A percentile compares a stretch with the other conserved stretches of the same genome.
Evolutionary conservation across 768 basidiomycete genomes (phyloP).

Genomic region (Baorangia bicolor): DNA sequence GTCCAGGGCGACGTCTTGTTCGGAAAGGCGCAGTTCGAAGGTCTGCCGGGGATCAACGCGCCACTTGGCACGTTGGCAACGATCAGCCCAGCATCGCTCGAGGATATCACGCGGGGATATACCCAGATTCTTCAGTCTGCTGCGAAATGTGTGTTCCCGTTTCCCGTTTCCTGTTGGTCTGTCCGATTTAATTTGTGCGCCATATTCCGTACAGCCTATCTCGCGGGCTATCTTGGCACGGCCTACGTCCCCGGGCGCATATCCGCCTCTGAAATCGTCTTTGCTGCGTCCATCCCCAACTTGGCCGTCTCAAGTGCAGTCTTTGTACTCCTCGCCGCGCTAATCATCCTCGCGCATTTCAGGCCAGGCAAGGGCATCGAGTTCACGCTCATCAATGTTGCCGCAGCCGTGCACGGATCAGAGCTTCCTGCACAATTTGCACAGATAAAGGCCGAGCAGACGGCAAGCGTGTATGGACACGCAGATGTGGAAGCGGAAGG

Average conservation of each 20-base stretch:
- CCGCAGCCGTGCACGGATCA: conserved; percentile 22
- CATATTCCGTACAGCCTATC: conserved; percentile 9
- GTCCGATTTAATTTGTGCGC: background rate
- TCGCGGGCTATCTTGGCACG: conserved; percentile 23
- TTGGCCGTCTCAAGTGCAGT: conserved; percentile 24
- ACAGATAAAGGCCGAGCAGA: background rate
- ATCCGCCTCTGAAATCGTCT: conserved; percentile 20
- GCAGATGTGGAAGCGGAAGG: background rate
- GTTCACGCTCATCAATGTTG: conserved; percentile 26
- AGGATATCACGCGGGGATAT: conserved; percentile 20
- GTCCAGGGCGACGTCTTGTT: conserved; percentile 22
- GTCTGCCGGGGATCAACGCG: conserved; percentile 1
- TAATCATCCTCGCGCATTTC: conserved; percentile 25
- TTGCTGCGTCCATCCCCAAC: conserved; percentile 28
- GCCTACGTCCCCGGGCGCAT: conserved; percentile 32
- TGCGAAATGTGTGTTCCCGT: conserved; percentile 14
- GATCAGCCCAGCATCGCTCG: conserved; percentile 5
- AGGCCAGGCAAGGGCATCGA: conserved; percentile 18
- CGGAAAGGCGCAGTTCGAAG: conserved; percentile 13
- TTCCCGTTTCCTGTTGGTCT: background rate
- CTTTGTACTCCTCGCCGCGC: conserved; percentile 21
- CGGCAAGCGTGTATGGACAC: background rate
- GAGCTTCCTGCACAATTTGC: conserved; percentile 24
- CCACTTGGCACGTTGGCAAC: background rate
- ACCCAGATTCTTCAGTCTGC: conserved; percentile 20